A percentile compares a stretch with the other conserved stretches of the same genome.
Conservation (phyloP, 1,284 basidiomycete genomes). For the Moniliophthora roreri region DNA sequence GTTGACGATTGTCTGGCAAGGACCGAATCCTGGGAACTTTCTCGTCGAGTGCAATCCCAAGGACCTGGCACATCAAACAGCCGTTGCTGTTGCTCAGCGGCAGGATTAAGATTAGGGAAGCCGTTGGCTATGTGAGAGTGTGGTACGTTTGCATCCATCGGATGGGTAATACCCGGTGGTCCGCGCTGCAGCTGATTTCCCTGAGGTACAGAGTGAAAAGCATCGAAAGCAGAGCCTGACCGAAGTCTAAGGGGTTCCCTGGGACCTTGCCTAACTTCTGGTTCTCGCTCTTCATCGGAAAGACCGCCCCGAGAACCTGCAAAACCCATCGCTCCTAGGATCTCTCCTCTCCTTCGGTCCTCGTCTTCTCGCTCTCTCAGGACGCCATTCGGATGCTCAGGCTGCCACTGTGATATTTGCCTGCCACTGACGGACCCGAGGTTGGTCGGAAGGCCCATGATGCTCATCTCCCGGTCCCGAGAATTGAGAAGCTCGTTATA, state of each 20-base stretch:
- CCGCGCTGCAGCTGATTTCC: conserved; percentile 22
- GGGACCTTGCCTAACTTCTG: conserved; percentile 30
- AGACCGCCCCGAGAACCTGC: background rate
- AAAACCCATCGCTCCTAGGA: conserved; percentile 7
- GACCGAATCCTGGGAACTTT: conserved; percentile 5
- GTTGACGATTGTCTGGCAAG: conserved; percentile 26
- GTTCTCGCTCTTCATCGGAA: conserved; percentile 42
- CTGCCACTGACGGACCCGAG: background rate
- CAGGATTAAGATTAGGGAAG: conserved; percentile 1
- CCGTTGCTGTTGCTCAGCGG: background rate
- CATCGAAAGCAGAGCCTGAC: conserved; percentile 54
- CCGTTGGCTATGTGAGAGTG: background rate
- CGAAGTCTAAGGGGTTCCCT: conserved; percentile 39
- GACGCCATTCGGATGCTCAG: background rate
- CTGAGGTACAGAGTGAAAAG: conserved; percentile 67
- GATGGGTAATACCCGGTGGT: conserved; percentile 16
- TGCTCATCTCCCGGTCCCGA: conserved; percentile 30
- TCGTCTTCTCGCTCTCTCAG: conserved; percentile 21
- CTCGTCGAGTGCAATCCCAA: conserved; percentile 33
- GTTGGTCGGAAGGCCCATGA: conserved; percentile 35
- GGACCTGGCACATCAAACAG: conserved; percentile 21
- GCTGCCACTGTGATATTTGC: background rate
- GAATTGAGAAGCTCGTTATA: background rate
- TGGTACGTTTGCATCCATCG: too few species aligned
- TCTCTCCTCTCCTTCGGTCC: background rate